A percentile compares a stretch with the other conserved stretches of the same genome.
phyloP scores from a whole-genome alignment of 2,329 filamentous ascomycete species.

The Lojkania enalia region DNA sequence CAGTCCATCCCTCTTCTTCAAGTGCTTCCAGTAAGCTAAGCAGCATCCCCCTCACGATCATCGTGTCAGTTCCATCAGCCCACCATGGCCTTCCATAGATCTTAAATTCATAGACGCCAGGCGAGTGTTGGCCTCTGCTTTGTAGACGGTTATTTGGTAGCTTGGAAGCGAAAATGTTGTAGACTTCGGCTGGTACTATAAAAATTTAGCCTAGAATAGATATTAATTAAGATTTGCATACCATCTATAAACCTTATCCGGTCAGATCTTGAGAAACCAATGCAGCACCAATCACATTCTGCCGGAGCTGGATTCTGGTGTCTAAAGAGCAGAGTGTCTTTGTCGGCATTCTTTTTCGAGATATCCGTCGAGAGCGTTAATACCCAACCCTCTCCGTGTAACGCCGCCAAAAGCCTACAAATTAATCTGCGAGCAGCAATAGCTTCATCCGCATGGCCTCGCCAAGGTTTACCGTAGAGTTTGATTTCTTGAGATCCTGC shows the following conservation, averaged over 20 bases:
- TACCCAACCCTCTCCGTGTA: slow-evolving; percentile 46
- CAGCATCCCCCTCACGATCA: slow-evolving; percentile 40
- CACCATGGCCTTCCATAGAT: slow-evolving; percentile 40
- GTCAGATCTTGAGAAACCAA: slow-evolving; percentile 36
- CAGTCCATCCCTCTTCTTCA: slow-evolving; percentile 44
- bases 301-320: slow-evolving; percentile 41
- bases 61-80: slow-evolving; percentile 39
- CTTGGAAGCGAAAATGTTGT: neutral
- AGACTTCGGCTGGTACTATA: neutral
- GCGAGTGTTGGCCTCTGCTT: slow-evolving; percentile 7
- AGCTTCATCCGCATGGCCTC: slow-evolving; percentile 26
- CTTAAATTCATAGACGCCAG: slow-evolving; percentile 36
- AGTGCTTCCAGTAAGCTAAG: slow-evolving; percentile 41
- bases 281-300: slow-evolving; percentile 43
- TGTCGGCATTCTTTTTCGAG: slow-evolving; percentile 37
- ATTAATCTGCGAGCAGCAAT: slow-evolving; percentile 39
- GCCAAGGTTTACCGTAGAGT: slow-evolving; percentile 43
- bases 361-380: slow-evolving; percentile 43
- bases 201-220: too few species aligned
- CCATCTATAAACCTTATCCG: slow-evolving; percentile 42
- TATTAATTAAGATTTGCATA: too few species aligned
- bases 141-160: neutral
- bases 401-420: slow-evolving; percentile 33
- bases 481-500: slow-evolving; percentile 44
- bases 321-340: slow-evolving; percentile 46